These are phyloP conservation scores for Bacidia gigantensis DNA, from an alignment of 495 filamentous ascomycete species.

Conservation along the genomic window DNA sequence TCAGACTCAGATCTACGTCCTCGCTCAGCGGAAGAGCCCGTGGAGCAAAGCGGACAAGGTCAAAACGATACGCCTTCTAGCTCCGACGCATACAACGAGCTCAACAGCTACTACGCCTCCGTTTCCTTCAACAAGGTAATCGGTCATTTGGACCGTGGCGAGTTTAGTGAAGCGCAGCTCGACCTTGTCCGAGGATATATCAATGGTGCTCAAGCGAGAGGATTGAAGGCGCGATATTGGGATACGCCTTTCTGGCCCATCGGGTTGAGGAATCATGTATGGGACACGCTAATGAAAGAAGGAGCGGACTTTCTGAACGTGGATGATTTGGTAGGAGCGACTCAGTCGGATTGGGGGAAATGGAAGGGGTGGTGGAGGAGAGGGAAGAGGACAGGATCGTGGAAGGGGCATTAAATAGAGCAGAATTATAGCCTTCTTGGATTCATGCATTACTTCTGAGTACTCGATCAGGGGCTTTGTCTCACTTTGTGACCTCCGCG, in stretches of 20 bases:
- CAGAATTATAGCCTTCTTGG: too few relatives aligned
- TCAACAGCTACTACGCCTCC: constrained; percentile 37
- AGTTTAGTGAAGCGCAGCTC: constrained; percentile 35
- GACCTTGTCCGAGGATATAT: constrained; percentile 49
- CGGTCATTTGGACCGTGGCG: constrained; percentile 19
- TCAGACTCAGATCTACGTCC: not conserved
- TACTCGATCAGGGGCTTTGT: too few relatives aligned
- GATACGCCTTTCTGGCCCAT: constrained; percentile 64
- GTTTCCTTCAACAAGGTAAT: constrained; percentile 26
- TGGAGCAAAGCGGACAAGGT: constrained; percentile 10
- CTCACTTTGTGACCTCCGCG: too few relatives aligned
- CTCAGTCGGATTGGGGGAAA: constrained; percentile 30
- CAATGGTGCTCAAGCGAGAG: constrained; percentile 50
- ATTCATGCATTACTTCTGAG: too few relatives aligned
- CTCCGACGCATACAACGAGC: constrained; percentile 20
- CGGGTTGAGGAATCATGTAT: constrained; percentile 57
- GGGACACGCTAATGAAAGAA: constrained; percentile 56
- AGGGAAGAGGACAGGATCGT: not conserved
- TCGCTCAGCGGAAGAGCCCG: not conserved
- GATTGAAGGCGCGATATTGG: constrained; percentile 69
- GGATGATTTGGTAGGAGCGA: constrained; percentile 23
- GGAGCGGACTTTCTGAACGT: constrained; percentile 60
- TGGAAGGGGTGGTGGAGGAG: constrained; percentile 2
- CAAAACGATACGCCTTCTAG: constrained; percentile 5
- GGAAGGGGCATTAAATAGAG: not conserved